These are phyloP conservation scores for Dichomitus squalens DNA, from an alignment of 1,284 basidiomycete genomes.

Conservation along the genomic window DNA sequence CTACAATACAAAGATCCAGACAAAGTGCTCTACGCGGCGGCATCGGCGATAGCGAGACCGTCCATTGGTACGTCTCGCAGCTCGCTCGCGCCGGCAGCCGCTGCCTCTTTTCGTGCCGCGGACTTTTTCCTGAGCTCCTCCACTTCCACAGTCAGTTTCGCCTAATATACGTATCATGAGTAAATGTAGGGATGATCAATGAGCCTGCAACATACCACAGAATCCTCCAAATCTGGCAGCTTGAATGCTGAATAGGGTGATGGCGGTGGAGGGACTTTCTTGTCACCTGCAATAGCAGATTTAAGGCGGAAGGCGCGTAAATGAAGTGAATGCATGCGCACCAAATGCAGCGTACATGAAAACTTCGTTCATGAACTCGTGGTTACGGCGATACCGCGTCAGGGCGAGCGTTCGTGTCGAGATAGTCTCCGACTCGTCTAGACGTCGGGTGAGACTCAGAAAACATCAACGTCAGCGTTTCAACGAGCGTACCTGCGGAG, in stretches of 20 bases:
- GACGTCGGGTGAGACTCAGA: not conserved
- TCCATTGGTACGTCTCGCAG: slow-evolving; percentile 32
- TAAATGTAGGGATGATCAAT: not conserved
- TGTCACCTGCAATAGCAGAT: slow-evolving; percentile 41
- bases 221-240: slow-evolving; percentile 57
- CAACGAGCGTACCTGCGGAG: slow-evolving; percentile 54
- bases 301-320: not conserved
- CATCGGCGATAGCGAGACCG: slow-evolving; percentile 10
- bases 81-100: slow-evolving; percentile 12
- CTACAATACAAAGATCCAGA: slow-evolving; percentile 13
- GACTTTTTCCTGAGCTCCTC: slow-evolving; percentile 42
- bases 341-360: slow-evolving; percentile 73
- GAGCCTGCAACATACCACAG: slow-evolving; percentile 46
- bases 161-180: slow-evolving; percentile 32
- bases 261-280: slow-evolving; percentile 36
- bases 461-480: not conserved
- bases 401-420: slow-evolving; percentile 71
- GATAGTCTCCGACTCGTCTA: slow-evolving; percentile 72
- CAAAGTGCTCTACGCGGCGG: not conserved
- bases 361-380: slow-evolving; percentile 81
- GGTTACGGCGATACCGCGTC: slow-evolving; percentile 74
- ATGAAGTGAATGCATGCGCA: slow-evolving; percentile 31
- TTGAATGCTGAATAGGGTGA: slow-evolving; percentile 61
- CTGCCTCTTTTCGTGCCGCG: slow-evolving; percentile 24
- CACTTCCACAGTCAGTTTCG: slow-evolving; percentile 51